These are phyloP conservation scores for Annulohypoxylon truncatum DNA, from an alignment of 2,329 filamentous ascomycete genomes.

Conservation along the genomic window DNA sequence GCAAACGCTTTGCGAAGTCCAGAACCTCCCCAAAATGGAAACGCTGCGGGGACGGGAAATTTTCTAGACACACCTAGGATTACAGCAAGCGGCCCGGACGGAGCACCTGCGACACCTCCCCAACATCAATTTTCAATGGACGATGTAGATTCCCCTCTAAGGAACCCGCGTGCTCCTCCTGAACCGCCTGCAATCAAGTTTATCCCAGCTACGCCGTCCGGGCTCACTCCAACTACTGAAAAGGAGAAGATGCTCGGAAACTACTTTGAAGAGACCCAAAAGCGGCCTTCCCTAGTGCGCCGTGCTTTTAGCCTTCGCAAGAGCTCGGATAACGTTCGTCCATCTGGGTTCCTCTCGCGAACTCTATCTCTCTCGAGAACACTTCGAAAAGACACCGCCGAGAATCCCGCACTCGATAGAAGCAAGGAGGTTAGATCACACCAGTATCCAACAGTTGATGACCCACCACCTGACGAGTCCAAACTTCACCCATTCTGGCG, in stretches of 20 bases:
- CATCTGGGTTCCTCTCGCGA: constrained; percentile 60
- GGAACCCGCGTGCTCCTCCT: constrained; percentile 71
- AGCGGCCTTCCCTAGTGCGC: constrained; percentile 65
- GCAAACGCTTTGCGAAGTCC: constrained; percentile 52
- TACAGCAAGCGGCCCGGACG: constrained; percentile 55
- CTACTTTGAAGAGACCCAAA: constrained; percentile 61
- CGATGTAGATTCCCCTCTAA: constrained; percentile 70
- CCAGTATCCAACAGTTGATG: constrained; percentile 57
- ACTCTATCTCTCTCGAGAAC: constrained; percentile 66
- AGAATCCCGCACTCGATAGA: constrained; percentile 44
- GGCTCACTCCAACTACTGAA: constrained; percentile 66
- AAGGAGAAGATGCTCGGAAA: constrained; percentile 65
- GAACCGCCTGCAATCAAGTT: constrained; percentile 66
- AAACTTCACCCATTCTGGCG: constrained; percentile 72
- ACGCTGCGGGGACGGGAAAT: constrained; percentile 25
- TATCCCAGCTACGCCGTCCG: constrained; percentile 72
- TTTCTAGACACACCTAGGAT: constrained; percentile 52
- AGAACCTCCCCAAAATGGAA: constrained; percentile 38
- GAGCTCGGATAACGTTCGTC: constrained; percentile 58
- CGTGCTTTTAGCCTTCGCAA: constrained; percentile 64
- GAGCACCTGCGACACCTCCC: constrained; percentile 63
- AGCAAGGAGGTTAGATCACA: constrained; percentile 47
- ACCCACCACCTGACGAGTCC: constrained; percentile 62
- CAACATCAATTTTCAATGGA: constrained; percentile 62
- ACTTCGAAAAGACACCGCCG: constrained; percentile 48